Base-by-base conservation (phyloP, 2,329 filamentous ascomycete genomes). In the Clathrospora elynae region DNA sequence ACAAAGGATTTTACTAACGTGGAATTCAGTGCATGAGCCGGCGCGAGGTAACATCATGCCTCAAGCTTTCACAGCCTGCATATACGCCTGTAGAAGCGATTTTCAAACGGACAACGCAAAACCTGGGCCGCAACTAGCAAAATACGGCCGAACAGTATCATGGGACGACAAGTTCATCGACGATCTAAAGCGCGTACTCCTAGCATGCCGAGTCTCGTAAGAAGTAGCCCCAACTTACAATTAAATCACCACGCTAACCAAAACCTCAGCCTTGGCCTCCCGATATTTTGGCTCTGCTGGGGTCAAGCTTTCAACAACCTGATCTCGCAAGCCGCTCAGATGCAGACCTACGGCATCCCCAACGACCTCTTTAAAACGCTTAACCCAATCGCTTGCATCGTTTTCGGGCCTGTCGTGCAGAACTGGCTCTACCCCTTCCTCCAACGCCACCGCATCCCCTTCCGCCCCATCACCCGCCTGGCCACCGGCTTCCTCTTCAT, bases 301-400 rank as follows among this genome's bases (percentile, higher is more conserved):
- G n/a, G n/a, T 7, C 8, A 7, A 34, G n/a, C 11, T n/a, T n/a
- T n/a, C 2, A 65, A 60, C 56, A 66, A 68, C 26, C 45, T 57
- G 47, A 32, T 59, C 48, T 49, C 62, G 32, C 63, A 67, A 49
- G 63, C 64, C 7, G 56, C 55, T 10, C 53, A 58, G 29, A 67
- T 68, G 64, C 10, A 44, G 8, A 47, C 51, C 1, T 24, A 31
- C 14, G 55, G 55, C n/a, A 34, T 66, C 6, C 62, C 65, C 4
- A 67, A 67, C 49, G 64, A 68, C 34, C 49, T 62, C 24, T 40
- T 62, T 8, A 55, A 57, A 30, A 46, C 42, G 8, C 42, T 64
- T 24, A 42, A 45, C 11, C 39, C 38, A 8, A 39, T 59, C 4
- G 57, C 50, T 20, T 55, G 46, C 29, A 42, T 68, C 14, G 42